Base-by-base conservation (phyloP, 495 filamentous ascomycete genomes). In the Penicillium roqueforti region DNA sequence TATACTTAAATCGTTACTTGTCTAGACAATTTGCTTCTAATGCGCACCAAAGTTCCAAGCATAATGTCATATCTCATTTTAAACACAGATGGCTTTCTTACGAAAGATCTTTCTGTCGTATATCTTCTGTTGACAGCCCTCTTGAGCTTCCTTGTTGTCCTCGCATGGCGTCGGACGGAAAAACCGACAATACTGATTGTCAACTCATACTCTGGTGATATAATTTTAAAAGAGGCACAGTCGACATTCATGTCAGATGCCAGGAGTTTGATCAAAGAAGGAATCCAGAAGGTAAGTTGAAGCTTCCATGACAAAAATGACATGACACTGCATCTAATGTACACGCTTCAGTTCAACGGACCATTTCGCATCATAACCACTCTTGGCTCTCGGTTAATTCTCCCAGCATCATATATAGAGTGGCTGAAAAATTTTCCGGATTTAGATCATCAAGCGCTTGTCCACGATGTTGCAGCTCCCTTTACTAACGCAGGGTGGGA, bases 331-430 rank as follows among this genome's bases (percentile, higher is more conserved):
- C 18, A 3, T 18, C 37, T 40, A 16, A 43, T 26, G 22, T 43
- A 16, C 34, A 26, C 25, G 25, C 23, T 28, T 7, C 19, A 57
- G 55, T 54, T 44, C 20, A 36, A 54, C 36, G 55, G 55, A 50
- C 38, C 55, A 29, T 54, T 58, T 34, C 44, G 51, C 44, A 58
- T 58, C 13, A 50, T 54, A 14, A 54, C 45, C 8, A 49, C 29
- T 10, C 28, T 44, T 25, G 51, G 56, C 2, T 50, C 56, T 31
- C 50, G 51, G 25, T 38, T 58, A 4, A 54, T 58, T 28, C 45
- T 58, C 4, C 56, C 56, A 20, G 22, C 44, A 18, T 49, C 56
- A n/a, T 54, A 36, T 13, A 54, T 39, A 26, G 28, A 40, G 13
- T 58, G 51, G 37, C 18, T 58, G n/a, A 58, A 58, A n/a, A 49